Base-by-base conservation (phyloP, 2,329 filamentous ascomycete species). In the Incumbomyces lentus region DNA sequence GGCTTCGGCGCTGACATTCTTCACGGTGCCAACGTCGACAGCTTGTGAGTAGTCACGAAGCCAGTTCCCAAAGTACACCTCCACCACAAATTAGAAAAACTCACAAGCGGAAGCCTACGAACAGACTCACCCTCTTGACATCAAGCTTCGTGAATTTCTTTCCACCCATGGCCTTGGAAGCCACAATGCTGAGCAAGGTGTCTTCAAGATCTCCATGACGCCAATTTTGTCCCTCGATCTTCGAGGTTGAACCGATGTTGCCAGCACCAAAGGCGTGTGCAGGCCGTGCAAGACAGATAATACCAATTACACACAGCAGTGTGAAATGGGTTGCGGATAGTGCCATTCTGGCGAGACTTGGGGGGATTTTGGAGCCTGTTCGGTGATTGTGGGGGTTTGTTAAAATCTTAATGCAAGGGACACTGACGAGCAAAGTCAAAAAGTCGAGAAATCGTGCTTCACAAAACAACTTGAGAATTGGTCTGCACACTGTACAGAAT, bases 31-130 rank as follows among this genome's bases (percentile, higher is more conserved):
- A 41, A 95, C 86, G 64, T 95, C 89, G 58, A 95, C 85, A 51
- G 88, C 89, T 66, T 95, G 89, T 44, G 85, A 92, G 67, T 95
- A 95, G 67, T 95, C 89, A 47, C 79, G 79, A 30, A 95, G 78
- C 89, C 89, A 95, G 71, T 95, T 95, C 54, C 89, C 89, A 69
- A 95, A 95, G 71, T 95, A 95, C 53, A 93, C 85, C 51, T 88
- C 79, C 26, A 18, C 17, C 40, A 26, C 5, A 36, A 40, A 18
- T 26, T 26, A 26, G 22, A 4, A 26, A 26, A 8, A 26, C 8
- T 8, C 22, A 5, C 22, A 4, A 26, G 22, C 5, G 5, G 8
- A 26, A 8, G 22, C 22, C 22, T 26, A 8, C 22, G 5, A 26
- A 26, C 22, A 26, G 22, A 54, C 53, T 48, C 49, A 57, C 56